phyloP scores from a whole-genome alignment of 225 moss, liverwort and hornwort genomes.

The Lunularia cruciata region DNA sequence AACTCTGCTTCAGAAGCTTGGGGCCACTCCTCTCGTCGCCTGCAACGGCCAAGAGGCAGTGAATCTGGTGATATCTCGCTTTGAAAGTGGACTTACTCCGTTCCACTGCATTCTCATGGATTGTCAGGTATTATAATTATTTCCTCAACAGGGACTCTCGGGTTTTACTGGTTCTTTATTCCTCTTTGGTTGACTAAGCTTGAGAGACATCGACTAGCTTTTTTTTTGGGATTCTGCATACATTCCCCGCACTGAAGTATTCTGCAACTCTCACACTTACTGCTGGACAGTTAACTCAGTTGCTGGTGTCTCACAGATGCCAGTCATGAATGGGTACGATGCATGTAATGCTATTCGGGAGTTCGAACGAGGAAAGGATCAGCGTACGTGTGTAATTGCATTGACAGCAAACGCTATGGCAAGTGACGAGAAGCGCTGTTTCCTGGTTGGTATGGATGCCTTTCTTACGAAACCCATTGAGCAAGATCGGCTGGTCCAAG shows the following conservation, averaged over 20 bases:
- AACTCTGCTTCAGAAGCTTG: conserved; percentile 62
- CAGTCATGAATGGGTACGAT: conserved; percentile 74
- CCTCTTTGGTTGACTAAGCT: no score
- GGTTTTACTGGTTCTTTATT: no score
- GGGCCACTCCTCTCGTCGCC: conserved; percentile 57
- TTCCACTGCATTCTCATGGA: conserved; percentile 85
- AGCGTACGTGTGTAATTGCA: conserved; percentile 68
- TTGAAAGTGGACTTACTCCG: conserved; percentile 39
- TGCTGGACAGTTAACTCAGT: neutral
- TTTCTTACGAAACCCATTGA: conserved; percentile 76
- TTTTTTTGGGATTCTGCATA: neutral
- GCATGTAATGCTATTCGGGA: conserved; percentile 67
- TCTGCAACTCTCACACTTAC: no score
- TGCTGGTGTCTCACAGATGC: conserved; percentile 54
- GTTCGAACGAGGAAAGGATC: conserved; percentile 52
- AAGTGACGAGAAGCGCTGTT: conserved; percentile 71
- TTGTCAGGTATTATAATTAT: conserved; percentile 80
- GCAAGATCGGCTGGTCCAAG: conserved; percentile 64
- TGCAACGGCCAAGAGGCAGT: conserved; percentile 66
- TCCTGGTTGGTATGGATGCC: conserved; percentile 78
- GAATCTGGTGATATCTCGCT: conserved; percentile 51
- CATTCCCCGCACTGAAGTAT: neutral
- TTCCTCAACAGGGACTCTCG: no score
- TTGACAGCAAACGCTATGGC: conserved; percentile 87
- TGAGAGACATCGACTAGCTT: neutral